These are phyloP conservation scores for Rhizophora apiculata DNA, from an alignment of 345 rosid species.

Conservation along the genomic window DNA sequence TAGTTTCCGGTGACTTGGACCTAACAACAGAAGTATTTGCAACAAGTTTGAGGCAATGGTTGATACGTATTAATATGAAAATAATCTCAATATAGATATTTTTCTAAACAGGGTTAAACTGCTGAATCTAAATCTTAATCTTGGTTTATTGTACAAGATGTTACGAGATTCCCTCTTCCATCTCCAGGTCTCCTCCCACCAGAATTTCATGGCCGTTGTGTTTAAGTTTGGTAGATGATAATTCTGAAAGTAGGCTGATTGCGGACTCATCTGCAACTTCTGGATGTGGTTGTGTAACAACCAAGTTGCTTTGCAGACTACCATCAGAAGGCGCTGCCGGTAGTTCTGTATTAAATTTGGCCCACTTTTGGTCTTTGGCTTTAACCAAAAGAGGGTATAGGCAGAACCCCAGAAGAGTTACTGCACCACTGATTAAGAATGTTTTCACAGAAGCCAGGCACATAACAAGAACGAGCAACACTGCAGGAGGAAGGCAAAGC, in stretches of 20 bases:
- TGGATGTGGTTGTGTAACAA: constrained; percentile 21
- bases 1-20: too few species aligned
- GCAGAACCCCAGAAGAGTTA: constrained; percentile 52
- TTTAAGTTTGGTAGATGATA: constrained; percentile 3
- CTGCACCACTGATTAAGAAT: constrained; percentile 54
- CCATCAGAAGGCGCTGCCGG: constrained; percentile 12
- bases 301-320: constrained; percentile 8
- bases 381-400: constrained; percentile 48
- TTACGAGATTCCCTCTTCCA: not conserved
- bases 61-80: not conserved
- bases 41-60: too few species aligned
- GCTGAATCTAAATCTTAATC: too few species aligned
- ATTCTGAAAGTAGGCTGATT: constrained; percentile 40
- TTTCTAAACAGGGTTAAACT: too few species aligned
- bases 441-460: constrained; percentile 64
- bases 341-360: constrained; percentile 32
- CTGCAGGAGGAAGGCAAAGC: constrained; percentile 69
- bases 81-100: too few species aligned
- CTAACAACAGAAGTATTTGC: too few species aligned
- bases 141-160: too few species aligned
- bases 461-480: constrained; percentile 78
- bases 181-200: constrained; percentile 24
- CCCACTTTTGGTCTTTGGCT: constrained; percentile 57
- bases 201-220: constrained; percentile 18
- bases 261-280: constrained; percentile 52